Evolutionary conservation across 1,139 yeast species (phyloP), one percentile per base, ranked within the genome.

Genomic region (Candida neerlandica): DNA sequence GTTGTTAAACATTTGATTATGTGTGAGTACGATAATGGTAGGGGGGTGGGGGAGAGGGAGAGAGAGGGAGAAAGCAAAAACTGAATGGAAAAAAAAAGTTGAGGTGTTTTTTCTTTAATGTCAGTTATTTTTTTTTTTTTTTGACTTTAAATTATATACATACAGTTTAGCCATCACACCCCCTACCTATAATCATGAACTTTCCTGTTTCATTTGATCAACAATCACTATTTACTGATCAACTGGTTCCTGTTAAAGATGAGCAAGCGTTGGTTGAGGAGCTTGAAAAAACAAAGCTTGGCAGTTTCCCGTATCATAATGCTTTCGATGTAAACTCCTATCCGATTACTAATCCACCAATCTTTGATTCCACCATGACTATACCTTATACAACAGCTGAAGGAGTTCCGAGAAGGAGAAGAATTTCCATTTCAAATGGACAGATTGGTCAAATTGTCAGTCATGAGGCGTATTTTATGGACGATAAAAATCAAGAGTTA

Each of bases 361-460:
- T 84, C 38, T 80, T 82, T 58, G 87, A 84, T 60, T 75, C 80
- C 41, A 73, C 83, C 3, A 67, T 80, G 69, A 70, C 72, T 57
- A 64, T 77, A 26, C 66, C 78, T 46, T 75, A 65, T 59, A 62
- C 61, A 50, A 62, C 62, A 48, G 70, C 56, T 49, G 78, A 77
- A 37, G 80, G 81, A 0, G 65, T 66, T 11, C 76, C 73, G 6
- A 70, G 86, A 51, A 74, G 91, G 61, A 71, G 92, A 58, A 67
- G 81, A 55, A 81, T 86, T 5, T 86, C 92, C 41, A 86, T 86
- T 45, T 85, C 91, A 12, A 86, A 86, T 65, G 94, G 94, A 57
- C 94, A 86, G 62, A 86, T 86, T 56, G 87, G 89, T 42, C 92
- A 86, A 61, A 79, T 82, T 37, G 71, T 82, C 34, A 75, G 66